Evolutionary conservation across 306 rosid genomes (phyloP).

Genomic region (Phaseolus lunatus): DNA sequence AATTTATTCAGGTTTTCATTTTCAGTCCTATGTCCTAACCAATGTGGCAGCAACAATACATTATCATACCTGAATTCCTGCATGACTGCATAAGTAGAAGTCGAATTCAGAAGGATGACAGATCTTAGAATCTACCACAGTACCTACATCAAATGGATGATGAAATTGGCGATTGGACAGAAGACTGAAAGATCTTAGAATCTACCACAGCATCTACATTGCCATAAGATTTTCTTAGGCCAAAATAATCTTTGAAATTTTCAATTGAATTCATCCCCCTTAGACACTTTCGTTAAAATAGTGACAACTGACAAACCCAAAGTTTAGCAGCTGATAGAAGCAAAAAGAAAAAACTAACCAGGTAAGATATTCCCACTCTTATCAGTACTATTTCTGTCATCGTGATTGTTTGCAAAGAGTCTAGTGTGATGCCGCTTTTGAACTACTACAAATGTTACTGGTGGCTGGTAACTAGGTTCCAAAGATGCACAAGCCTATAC

Average conservation of each 20-base stretch:
- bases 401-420: slow-evolving; percentile 74
- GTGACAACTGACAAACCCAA: slow-evolving; percentile 6
- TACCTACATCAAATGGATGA: slow-evolving; percentile 58
- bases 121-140: slow-evolving; percentile 88
- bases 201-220: no score
- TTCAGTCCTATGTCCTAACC: neutral
- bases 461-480: slow-evolving; percentile 93
- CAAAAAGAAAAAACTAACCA: slow-evolving; percentile 49
- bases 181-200: neutral
- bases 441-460: slow-evolving; percentile 87
- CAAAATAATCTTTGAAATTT: neutral
- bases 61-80: slow-evolving; percentile 77
- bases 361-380: slow-evolving; percentile 82
- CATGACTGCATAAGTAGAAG: slow-evolving; percentile 90
- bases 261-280: neutral
- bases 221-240: neutral
- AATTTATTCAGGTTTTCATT: neutral
- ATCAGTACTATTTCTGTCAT: slow-evolving; percentile 59
- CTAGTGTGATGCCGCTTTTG: slow-evolving; percentile 95
- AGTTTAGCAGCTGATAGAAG: neutral
- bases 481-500: slow-evolving; percentile 86
- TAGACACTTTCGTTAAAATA: slow-evolving; percentile 1
- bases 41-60: neutral
- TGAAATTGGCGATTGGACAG: neutral
- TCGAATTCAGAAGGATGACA: slow-evolving; percentile 95